Evolutionary conservation across 345 rosid genomes (phyloP).

Genomic region (Abelmoschus esculentus): DNA sequence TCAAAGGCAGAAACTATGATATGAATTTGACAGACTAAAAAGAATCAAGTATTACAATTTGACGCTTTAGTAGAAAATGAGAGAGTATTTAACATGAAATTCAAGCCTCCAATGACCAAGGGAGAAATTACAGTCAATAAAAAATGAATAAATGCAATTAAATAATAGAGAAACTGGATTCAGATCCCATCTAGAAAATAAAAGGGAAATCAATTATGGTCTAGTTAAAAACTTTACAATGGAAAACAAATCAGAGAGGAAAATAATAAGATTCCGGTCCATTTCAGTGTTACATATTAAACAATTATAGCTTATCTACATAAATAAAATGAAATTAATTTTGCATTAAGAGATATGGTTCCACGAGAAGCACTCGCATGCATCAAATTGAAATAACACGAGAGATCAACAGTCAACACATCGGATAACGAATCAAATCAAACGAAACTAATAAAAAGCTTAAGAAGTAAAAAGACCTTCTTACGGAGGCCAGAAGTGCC

Average conservation of each 20-base stretch:
- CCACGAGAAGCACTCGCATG: not conserved
- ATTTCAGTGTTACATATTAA: too few relatives aligned
- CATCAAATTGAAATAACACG: not conserved
- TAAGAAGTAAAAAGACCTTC: constrained; percentile 44
- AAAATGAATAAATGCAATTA: not conserved
- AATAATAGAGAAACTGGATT: not conserved
- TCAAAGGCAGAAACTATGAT: not conserved
- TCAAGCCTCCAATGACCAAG: not conserved
- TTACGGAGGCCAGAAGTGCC: constrained; percentile 99
- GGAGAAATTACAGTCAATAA: not conserved
- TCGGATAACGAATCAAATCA: not conserved
- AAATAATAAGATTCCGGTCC: too few relatives aligned
- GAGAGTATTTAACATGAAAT: not conserved
- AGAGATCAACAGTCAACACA: not conserved
- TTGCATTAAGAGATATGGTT: constrained; percentile 4
- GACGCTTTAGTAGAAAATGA: not conserved
- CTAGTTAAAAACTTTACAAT: not conserved
- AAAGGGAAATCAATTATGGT: not conserved
- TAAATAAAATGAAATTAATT: not conserved
- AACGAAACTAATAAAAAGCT: not conserved
- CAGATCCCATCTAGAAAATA: not conserved
- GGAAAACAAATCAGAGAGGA: not conserved
- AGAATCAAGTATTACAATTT: not conserved
- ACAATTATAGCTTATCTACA: too few relatives aligned
- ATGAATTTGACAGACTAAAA: not conserved